phyloP scores from a whole-genome alignment of 2,329 filamentous ascomycete species.

The Calonectria hongkongensis region DNA sequence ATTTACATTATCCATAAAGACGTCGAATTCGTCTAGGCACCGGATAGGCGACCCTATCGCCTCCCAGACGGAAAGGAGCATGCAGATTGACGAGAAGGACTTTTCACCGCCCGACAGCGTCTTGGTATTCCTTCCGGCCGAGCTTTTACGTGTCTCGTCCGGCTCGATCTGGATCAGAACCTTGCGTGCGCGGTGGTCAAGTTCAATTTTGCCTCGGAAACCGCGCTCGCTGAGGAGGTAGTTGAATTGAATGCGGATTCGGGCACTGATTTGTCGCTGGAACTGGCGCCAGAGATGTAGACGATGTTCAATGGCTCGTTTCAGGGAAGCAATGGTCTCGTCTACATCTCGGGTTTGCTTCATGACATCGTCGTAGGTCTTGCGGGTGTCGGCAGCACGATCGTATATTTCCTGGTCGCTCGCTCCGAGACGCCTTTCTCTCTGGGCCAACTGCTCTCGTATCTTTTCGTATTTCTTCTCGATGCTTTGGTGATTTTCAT shows the following conservation, averaged over 20 bases:
- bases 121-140: slow-evolving; percentile 87
- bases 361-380: slow-evolving; percentile 66
- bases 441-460: slow-evolving; percentile 73
- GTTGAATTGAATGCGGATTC: slow-evolving; percentile 89
- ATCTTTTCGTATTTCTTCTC: slow-evolving; percentile 74
- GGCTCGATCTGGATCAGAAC: slow-evolving; percentile 87
- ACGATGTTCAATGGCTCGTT: slow-evolving; percentile 79
- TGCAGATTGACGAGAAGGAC: slow-evolving; percentile 96
- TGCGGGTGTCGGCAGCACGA: slow-evolving; percentile 63
- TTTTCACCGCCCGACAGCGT: slow-evolving; percentile 98
- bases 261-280: slow-evolving; percentile 88
- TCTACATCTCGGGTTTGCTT: slow-evolving; percentile 63
- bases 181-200: slow-evolving; percentile 84
- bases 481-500: slow-evolving; percentile 76
- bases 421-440: slow-evolving; percentile 76
- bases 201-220: slow-evolving; percentile 87
- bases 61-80: slow-evolving; percentile 95
- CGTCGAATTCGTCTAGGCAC: slow-evolving; percentile 98
- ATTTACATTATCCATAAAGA: slow-evolving; percentile 99
- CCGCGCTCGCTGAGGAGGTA: slow-evolving; percentile 92
- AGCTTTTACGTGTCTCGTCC: slow-evolving; percentile 80
- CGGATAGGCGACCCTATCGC: slow-evolving; percentile 97
- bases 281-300: slow-evolving; percentile 87
- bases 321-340: slow-evolving; percentile 67
- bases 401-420: slow-evolving; percentile 79